Conservation (phyloP, 2,329 filamentous ascomycete genomes). For the Stachybotrys chartarum region DNA sequence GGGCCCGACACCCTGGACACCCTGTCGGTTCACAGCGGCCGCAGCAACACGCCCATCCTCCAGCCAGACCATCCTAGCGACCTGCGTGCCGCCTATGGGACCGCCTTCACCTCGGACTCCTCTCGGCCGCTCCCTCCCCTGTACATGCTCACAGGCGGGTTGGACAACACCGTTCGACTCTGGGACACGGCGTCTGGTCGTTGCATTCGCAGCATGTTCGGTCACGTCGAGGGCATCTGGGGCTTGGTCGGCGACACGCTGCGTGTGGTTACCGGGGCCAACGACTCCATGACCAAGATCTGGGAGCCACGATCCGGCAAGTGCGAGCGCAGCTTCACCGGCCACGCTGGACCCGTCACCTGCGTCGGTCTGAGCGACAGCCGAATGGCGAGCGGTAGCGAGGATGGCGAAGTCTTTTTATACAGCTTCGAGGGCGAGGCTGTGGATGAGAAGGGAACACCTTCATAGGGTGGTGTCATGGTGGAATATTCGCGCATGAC, state of each 20-base stretch:
- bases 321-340: slow-evolving; percentile 87
- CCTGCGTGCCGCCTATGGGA: slow-evolving; percentile 49
- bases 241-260: slow-evolving; percentile 82
- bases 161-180: slow-evolving; percentile 85
- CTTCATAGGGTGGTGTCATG: slow-evolving; percentile 26
- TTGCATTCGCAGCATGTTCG: slow-evolving; percentile 89
- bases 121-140: slow-evolving; percentile 68
- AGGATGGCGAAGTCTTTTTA: slow-evolving; percentile 85
- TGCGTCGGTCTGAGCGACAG: slow-evolving; percentile 89
- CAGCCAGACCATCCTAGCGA: slow-evolving; percentile 26
- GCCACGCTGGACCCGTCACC: slow-evolving; percentile 84
- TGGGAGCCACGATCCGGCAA: slow-evolving; percentile 92
- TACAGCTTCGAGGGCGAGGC: slow-evolving; percentile 62
- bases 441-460: slow-evolving; percentile 43
- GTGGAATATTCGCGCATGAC: not conserved
- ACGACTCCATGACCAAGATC: slow-evolving; percentile 88
- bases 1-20: slow-evolving; percentile 47
- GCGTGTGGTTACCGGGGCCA: slow-evolving; percentile 79
- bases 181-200: slow-evolving; percentile 82
- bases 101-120: slow-evolving; percentile 52
- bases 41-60: slow-evolving; percentile 32
- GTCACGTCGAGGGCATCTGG: slow-evolving; percentile 95
- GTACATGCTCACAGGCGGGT: slow-evolving; percentile 87
- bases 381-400: slow-evolving; percentile 82
- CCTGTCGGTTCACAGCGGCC: slow-evolving; percentile 39